Conservation (phyloP, 371 early-diverging fungal species). For the Syncephalastrum sp. region DNA sequence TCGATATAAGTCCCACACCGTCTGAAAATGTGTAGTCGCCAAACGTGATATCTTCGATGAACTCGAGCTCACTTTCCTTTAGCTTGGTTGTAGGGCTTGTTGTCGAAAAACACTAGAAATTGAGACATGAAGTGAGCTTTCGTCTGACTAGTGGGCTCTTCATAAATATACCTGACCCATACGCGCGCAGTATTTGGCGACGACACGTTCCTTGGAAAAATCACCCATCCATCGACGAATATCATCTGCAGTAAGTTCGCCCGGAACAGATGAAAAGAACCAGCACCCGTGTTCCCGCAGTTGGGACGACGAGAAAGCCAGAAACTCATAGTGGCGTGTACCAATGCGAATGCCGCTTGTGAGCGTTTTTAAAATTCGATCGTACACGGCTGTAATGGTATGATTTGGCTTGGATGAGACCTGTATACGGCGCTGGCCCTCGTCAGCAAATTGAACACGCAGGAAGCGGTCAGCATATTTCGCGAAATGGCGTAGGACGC, state of each 20-base stretch:
- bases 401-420: conserved; percentile 10
- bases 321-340: conserved; percentile 59
- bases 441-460: conserved; percentile 74
- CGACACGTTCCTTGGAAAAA: conserved; percentile 55
- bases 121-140: neutral
- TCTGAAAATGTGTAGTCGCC: conserved; percentile 61
- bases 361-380: conserved; percentile 46
- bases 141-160: neutral
- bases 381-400: conserved; percentile 29
- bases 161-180: conserved; percentile 55
- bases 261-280: conserved; percentile 53
- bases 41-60: conserved; percentile 52
- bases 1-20: conserved; percentile 72
- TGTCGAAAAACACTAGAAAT: conserved; percentile 51
- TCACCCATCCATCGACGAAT: conserved; percentile 71
- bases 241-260: conserved; percentile 29
- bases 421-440: conserved; percentile 40
- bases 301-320: conserved; percentile 67
- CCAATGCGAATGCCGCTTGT: conserved; percentile 58
- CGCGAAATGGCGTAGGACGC: conserved; percentile 54
- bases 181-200: conserved; percentile 61
- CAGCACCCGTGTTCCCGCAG: conserved; percentile 69
- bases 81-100: conserved; percentile 43
- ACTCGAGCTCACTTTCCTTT: conserved; percentile 23
- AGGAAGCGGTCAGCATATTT: conserved; percentile 58